A percentile compares a stretch with the other conserved stretches of the same genome.
These are phyloP conservation scores for Beauveria brongniartii DNA, from an alignment of 2,329 filamentous ascomycete species.

Conservation along the genomic window DNA sequence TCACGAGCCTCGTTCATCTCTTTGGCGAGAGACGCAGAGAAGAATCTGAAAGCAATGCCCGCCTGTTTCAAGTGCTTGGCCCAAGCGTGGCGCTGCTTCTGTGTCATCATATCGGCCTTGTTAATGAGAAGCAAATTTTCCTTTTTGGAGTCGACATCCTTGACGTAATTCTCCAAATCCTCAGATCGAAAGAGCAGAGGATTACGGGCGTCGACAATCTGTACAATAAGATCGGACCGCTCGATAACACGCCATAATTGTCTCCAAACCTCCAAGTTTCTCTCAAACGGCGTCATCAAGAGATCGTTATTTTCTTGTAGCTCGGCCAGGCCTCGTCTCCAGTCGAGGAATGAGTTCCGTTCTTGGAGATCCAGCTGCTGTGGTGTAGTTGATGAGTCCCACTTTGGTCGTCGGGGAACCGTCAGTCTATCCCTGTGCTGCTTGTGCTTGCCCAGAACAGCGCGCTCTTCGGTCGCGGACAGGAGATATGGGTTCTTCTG, in stretches of 20 bases:
- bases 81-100: constrained; percentile 74
- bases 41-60: constrained; percentile 87
- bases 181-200: constrained; percentile 90
- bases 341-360: constrained; percentile 72
- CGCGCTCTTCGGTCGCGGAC: constrained; percentile 74
- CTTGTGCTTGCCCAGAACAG: constrained; percentile 70
- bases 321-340: constrained; percentile 85
- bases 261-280: constrained; percentile 95
- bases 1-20: constrained; percentile 72
- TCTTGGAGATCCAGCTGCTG: constrained; percentile 73
- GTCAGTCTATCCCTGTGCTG: constrained; percentile 72
- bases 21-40: constrained; percentile 87
- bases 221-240: constrained; percentile 87
- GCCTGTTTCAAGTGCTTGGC: constrained; percentile 75
- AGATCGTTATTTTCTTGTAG: constrained; percentile 90
- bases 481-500: constrained; percentile 93
- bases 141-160: constrained; percentile 82
- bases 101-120: constrained; percentile 98
- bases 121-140: constrained; percentile 90
- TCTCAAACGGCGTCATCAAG: constrained; percentile 95
- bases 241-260: constrained; percentile 98
- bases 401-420: constrained; percentile 80
- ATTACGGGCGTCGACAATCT: constrained; percentile 96
- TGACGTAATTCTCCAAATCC: constrained; percentile 88
- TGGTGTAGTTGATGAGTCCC: constrained; percentile 79